Conservation (phyloP, 345 rosid species). For the Brassica cretica region DNA sequence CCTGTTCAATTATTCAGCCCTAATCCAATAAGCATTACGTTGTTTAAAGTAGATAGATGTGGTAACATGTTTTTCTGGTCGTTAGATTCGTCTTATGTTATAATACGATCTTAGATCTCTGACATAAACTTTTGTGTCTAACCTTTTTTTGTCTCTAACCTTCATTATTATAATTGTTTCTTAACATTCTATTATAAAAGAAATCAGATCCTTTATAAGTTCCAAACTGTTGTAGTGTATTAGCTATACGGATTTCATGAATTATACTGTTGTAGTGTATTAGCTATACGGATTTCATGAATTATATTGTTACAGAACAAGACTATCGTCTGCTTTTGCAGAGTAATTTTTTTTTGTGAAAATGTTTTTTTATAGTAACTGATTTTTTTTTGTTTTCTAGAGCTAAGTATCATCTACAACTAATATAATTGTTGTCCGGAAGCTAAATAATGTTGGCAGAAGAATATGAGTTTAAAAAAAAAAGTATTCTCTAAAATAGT, state of each 20-base stretch:
- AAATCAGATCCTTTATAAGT: conserved; percentile 1
- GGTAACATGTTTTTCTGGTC: not conserved
- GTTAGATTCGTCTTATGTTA: conserved; percentile 12
- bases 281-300: not conserved
- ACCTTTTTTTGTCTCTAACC: not conserved
- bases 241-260: not conserved
- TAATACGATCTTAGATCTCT: conserved; percentile 16
- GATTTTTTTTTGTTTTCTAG: no score
- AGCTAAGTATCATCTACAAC: not conserved
- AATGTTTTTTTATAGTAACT: not conserved
- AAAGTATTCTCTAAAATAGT: no score
- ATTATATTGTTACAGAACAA: not conserved
- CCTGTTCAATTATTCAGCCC: not conserved
- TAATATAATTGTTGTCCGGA: not conserved
- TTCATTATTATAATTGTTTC: not conserved
- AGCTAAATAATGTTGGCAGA: not conserved
- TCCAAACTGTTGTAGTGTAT: not conserved
- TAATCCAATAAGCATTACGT: not conserved
- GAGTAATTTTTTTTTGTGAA: not conserved
- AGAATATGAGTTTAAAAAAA: no score
- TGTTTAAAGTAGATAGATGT: not conserved
- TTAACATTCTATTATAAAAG: not conserved
- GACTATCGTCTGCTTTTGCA: conserved; percentile 2
- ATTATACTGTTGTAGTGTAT: not conserved
- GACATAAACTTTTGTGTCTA: conserved; percentile 11